Base-by-base conservation (phyloP, 208 protist species). In the Porcisia deanei region DNA sequence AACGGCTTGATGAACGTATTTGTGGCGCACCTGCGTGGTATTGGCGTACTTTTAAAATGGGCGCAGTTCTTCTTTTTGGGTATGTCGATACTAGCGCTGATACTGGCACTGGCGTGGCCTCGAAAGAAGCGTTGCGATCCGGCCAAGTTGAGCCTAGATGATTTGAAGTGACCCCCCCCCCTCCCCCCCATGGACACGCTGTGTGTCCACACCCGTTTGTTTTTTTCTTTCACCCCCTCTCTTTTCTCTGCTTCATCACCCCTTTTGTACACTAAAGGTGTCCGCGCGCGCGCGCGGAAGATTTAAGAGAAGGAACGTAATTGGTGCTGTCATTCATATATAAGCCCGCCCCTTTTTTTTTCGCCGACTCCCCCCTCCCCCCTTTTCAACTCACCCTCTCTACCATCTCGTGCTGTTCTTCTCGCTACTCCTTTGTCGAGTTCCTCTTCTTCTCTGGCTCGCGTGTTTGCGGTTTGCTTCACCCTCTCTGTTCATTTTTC, bases 1-100 rank as follows among this genome's bases (percentile, higher is more conserved):
- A 88, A 86, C 65, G 85, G 85, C 22, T 73, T 96, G 37, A 92
- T 96, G 80, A 91, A 85, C 30, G 83, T 91, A 20, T 97, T 94
- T 76, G 84, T 96, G n/a, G 68, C 85, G 52, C 81, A 86, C 58
- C 81, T 97, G 43, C 79, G 86, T 41, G 91, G 86, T 70, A 90
- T 97, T 65, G 85, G 84, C 37, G 82, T 83, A 22, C 83, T 95
- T 57, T 88, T 96, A 25, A 71, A 77, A 54, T 97, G 93, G 79
- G 72, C 87, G 1, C 91, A 93, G 76, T 93, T 93, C 67, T 82
- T 70, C 30, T 85, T 97, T 57, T 61, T 96, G 14, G 86, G 77
- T 64, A 85, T 93, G 65, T 66, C 87, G 22, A 12, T 92, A 22
- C 25, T 94, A 30, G 81, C 90, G 1, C 12, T 94, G 41, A 65